Percentiles rank a stretch among this genome's conserved stretches.
phyloP scores from a whole-genome alignment of 2,329 filamentous ascomycete species.

The Elsinoe fawcettii region DNA sequence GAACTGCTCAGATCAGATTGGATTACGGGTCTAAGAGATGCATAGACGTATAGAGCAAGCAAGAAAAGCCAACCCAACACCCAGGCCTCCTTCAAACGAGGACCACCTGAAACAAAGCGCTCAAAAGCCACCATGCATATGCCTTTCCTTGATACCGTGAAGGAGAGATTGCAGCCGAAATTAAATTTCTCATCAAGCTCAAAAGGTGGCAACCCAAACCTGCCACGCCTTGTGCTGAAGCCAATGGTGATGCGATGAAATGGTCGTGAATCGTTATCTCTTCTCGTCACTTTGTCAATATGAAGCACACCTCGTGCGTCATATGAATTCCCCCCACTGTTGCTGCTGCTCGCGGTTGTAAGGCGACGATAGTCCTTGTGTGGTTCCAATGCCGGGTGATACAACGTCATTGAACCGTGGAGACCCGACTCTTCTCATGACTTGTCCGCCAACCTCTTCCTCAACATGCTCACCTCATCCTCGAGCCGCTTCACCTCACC shows the following conservation, averaged over 20 bases:
- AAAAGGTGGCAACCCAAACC: not conserved
- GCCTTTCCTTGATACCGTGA: not conserved
- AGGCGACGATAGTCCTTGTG: too few relatives aligned
- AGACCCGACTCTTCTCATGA: not conserved
- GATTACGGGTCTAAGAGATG: constrained; percentile 8
- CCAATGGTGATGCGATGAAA: not conserved
- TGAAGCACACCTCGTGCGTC: too few relatives aligned
- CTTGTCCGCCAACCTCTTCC: constrained; percentile 40
- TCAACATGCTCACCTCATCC: constrained; percentile 71
- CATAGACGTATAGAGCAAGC: not conserved
- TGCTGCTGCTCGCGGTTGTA: too few relatives aligned
- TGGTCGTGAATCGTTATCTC: not conserved
- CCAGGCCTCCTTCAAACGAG: not conserved
- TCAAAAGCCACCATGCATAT: constrained; percentile 9
- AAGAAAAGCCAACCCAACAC: not conserved
- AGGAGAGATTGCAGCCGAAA: not conserved
- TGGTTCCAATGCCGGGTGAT: not conserved
- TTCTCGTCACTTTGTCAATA: not conserved
- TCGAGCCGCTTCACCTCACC: constrained; percentile 69
- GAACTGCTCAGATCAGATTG: not conserved
- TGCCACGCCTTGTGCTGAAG: not conserved
- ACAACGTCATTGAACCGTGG: not conserved
- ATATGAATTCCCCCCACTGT: too few relatives aligned
- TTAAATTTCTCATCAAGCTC: not conserved
- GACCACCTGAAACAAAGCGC: constrained; percentile 1